These are phyloP conservation scores for Tubosaeta brunneosetosa DNA, from an alignment of 768 basidiomycete species.

Conservation along the genomic window DNA sequence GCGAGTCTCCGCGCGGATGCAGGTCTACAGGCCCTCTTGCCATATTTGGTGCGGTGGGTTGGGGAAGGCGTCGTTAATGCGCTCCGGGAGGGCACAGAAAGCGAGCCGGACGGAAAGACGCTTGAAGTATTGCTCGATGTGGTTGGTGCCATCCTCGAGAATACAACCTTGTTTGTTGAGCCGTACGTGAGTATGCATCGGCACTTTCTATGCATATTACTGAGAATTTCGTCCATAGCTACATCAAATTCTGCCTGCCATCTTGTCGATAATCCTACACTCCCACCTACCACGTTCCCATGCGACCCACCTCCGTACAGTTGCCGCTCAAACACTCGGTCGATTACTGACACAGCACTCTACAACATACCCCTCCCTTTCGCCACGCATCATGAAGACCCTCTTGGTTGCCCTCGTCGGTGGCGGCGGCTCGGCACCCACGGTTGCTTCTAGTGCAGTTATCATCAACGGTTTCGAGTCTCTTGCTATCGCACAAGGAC, in stretches of 20 bases:
- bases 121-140: slow-evolving; percentile 84
- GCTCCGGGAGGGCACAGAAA: slow-evolving; percentile 44
- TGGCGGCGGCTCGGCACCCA: slow-evolving; percentile 12
- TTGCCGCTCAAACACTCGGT: slow-evolving; percentile 80
- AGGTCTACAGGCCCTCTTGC: slow-evolving; percentile 84
- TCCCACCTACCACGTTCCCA: slow-evolving; percentile 73
- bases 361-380: slow-evolving; percentile 84
- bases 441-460: slow-evolving; percentile 9
- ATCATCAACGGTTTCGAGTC: slow-evolving; percentile 27
- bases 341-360: slow-evolving; percentile 77
- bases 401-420: slow-evolving; percentile 77
- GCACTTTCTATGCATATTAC: background rate
- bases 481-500: slow-evolving; percentile 16
- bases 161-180: slow-evolving; percentile 87
- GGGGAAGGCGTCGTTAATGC: slow-evolving; percentile 78
- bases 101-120: slow-evolving; percentile 61
- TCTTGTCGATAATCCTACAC: slow-evolving; percentile 88
- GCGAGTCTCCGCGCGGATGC: slow-evolving; percentile 87
- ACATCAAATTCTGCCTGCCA: slow-evolving; percentile 91
- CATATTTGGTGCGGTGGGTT: slow-evolving; percentile 93
- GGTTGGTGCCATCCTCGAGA: slow-evolving; percentile 79
- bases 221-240: slow-evolving; percentile 44
- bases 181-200: slow-evolving; percentile 72
- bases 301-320: slow-evolving; percentile 66
- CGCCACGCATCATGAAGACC: slow-evolving; percentile 90